Evolutionary conservation across 225 moss, liverwort and hornwort species (phyloP).

Genomic region (Takakia lepidozioides): DNA sequence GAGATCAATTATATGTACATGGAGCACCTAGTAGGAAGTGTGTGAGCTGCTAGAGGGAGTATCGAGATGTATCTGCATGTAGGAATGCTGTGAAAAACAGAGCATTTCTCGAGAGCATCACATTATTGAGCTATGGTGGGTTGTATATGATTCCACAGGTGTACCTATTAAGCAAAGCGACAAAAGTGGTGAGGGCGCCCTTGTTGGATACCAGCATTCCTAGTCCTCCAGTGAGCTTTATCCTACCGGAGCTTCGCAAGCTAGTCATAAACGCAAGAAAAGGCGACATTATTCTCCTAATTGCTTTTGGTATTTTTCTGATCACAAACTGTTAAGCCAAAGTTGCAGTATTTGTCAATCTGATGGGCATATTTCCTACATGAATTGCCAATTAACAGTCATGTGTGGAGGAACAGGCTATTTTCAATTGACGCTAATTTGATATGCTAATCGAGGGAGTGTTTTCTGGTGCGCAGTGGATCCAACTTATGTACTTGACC

Average conservation of each 20-base stretch:
- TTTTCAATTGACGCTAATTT: too few species aligned
- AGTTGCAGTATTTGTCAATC: too few species aligned
- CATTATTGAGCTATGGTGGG: constrained; percentile 4
- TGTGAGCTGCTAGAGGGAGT: too few species aligned
- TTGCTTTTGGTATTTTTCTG: constrained; percentile 49
- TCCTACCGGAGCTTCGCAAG: constrained; percentile 69
- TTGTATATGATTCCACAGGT: constrained; percentile 28
- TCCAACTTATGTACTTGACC: constrained; percentile 45
- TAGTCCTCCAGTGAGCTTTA: constrained; percentile 58
- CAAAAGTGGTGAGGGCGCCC: constrained; percentile 50
- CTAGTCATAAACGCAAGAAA: constrained; percentile 56
- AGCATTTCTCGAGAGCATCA: too few species aligned
- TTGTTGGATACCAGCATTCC: constrained; percentile 30
- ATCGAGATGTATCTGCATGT: too few species aligned
- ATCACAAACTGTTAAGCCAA: neutral
- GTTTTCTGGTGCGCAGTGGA: constrained; percentile 38
- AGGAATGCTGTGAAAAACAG: too few species aligned
- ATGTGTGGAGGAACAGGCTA: too few species aligned
- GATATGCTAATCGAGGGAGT: neutral
- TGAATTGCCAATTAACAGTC: too few species aligned
- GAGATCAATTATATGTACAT: too few species aligned
- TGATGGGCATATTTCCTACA: too few species aligned
- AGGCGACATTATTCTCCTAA: constrained; percentile 75
- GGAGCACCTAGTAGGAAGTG: too few species aligned
- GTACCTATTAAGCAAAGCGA: constrained; percentile 49